Conservation (phyloP, 805 yeast genomes). For the Metschnikowia noctiluminum region DNA sequence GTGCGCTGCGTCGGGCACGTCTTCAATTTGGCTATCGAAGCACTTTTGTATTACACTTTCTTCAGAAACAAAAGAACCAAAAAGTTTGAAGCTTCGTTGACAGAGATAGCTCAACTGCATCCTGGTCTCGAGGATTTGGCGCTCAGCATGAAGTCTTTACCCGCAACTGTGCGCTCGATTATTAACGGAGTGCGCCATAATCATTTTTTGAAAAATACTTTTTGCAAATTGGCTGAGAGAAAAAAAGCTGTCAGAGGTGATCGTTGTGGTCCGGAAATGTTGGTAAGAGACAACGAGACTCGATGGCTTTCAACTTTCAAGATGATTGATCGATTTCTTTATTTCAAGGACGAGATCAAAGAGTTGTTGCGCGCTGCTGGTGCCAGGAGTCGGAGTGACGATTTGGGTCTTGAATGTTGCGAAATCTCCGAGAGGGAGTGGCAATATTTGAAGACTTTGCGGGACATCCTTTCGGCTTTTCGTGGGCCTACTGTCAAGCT, state of each 20-base stretch:
- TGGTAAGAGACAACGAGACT: not conserved
- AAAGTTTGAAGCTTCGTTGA: not conserved
- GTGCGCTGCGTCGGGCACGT: slow-evolving; percentile 3
- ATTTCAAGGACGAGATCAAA: slow-evolving; percentile 2
- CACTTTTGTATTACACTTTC: not conserved
- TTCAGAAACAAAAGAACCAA: not conserved
- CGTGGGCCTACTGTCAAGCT: slow-evolving; percentile 1
- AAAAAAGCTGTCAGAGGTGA: not conserved
- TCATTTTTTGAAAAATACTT: not conserved
- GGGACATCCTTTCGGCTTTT: slow-evolving; percentile 1
- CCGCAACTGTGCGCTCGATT: not conserved
- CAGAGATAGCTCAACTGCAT: not conserved
- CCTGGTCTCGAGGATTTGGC: not conserved
- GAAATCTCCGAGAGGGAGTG: slow-evolving; percentile 2
- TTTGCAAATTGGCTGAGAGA: not conserved
- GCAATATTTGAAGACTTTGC: slow-evolving; percentile 1
- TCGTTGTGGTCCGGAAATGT: not conserved
- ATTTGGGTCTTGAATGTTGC: not conserved
- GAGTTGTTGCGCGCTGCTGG: not conserved
- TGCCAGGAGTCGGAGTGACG: not conserved
- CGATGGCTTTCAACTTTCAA: not conserved
- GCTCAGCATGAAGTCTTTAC: not conserved
- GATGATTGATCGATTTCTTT: slow-evolving; percentile 1
- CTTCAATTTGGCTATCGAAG: slow-evolving; percentile 1
- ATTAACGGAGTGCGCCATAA: not conserved